phyloP scores from a whole-genome alignment of 306 rosid species.

The Delonix regia region DNA sequence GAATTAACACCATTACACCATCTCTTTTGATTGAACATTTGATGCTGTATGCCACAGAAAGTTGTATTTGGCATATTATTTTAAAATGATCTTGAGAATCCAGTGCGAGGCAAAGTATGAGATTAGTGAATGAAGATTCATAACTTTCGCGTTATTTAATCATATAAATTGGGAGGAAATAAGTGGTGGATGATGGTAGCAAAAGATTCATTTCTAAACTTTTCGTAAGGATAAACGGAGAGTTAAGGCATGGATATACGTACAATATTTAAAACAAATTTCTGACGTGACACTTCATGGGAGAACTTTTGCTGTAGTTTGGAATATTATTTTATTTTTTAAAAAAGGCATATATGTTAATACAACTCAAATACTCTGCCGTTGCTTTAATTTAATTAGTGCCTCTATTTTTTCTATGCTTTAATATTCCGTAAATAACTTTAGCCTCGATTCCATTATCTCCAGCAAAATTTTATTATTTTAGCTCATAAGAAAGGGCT shows the following conservation, averaged over 20 bases:
- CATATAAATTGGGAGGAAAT: background rate
- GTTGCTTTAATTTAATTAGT: background rate
- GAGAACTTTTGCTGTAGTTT: constrained; percentile 32
- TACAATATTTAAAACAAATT: constrained; percentile 21
- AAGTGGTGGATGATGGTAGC: constrained; percentile 5
- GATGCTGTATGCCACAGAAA: constrained; percentile 3
- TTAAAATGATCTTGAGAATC: constrained; percentile 17
- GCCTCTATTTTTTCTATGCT: background rate
- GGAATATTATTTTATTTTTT: constrained; percentile 23
- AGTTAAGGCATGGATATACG: constrained; percentile 13
- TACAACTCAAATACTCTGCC: background rate
- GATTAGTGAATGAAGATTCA: background rate
- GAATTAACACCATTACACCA: background rate
- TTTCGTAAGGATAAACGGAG: background rate
- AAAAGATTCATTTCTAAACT: constrained; percentile 25
- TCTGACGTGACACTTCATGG: constrained; percentile 39
- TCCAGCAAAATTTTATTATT: background rate
- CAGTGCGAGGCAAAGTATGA: constrained; percentile 18
- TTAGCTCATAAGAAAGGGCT: background rate
- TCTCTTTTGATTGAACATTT: background rate
- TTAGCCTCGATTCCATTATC: background rate
- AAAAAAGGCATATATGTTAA: background rate
- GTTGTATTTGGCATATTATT: constrained; percentile 10
- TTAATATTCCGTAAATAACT: background rate
- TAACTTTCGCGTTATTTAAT: background rate